Base-by-base conservation (phyloP, 805 yeast genomes). In the Saccharomycopsis vini region DNA sequence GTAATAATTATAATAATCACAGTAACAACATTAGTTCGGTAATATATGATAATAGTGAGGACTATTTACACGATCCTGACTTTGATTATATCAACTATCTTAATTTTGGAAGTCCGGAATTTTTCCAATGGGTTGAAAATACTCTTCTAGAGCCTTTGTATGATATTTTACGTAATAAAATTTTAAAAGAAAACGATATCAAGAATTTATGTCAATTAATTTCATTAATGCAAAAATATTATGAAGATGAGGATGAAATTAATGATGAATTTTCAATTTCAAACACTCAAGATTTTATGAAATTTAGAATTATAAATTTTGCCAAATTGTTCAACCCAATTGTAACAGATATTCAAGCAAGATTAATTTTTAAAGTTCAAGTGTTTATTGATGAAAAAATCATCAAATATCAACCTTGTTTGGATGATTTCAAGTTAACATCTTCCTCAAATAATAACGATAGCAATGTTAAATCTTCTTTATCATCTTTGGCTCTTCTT, bases 331-430 rank as follows among this genome's bases (percentile, higher is more conserved):
- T 85, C 50, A 75, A 74, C 44, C 89, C 94, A 0, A 73, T 87
- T 9, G 59, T 82, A 21, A 77, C 79, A 45, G 95, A 83, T 54
- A 75, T 81, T 0, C 97, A 90, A 61, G 71, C 85, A 2, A 67
- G 96, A 47, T 66, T 90, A 32, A 80, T 87, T 2, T 84, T 89
- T 59, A 69, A 90, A 52, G 81, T 83, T 10, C 92, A 86, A 57
- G 70, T 73, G 6, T 80, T 72, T 51, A 75, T 86, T 24, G 90
- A 83, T 49, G 74, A 75, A 28, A 77, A 77, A 47, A 74, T 89
- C 42, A 72, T 77, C 15, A 71, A 71, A 28, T 85, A 83, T 55
- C 73, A 67, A 48, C 87, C 94, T 2, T 69, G 73, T 3, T 69
- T 77, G 1, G 79, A 79, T 47, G 95, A 86, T 50, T 70, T 88